These are phyloP conservation scores for Thalassiosira profunda DNA, from an alignment of 108 stramenopile species.

Conservation along the genomic window DNA sequence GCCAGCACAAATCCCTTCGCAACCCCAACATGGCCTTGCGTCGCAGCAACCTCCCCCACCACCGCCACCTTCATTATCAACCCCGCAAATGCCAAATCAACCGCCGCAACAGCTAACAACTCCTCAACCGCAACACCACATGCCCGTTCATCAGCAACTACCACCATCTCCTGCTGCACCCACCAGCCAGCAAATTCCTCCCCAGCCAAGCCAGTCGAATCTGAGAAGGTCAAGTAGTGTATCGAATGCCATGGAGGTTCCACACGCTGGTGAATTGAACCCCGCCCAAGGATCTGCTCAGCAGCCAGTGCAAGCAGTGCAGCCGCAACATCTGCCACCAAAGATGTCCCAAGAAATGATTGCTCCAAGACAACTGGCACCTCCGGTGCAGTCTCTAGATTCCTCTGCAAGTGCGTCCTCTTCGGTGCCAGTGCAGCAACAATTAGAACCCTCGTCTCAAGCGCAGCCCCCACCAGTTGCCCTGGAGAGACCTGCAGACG, in stretches of 20 bases:
- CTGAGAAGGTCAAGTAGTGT: slow-evolving; percentile 15
- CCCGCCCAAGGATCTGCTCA: neutral
- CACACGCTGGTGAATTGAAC: neutral
- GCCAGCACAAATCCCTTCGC: neutral
- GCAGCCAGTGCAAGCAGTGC: neutral
- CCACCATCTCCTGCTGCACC: slow-evolving; percentile 27
- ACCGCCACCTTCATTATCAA: neutral
- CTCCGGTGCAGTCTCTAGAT: neutral
- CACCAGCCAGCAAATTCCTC: slow-evolving; percentile 31
- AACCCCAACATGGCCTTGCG: neutral
- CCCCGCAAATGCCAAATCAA: neutral
- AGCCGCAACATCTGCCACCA: slow-evolving; percentile 1
- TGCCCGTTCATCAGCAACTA: slow-evolving; percentile 19
- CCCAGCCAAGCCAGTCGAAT: slow-evolving; percentile 1
- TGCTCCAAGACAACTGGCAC: neutral
- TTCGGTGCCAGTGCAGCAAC: slow-evolving; percentile 10
- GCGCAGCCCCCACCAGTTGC: neutral
- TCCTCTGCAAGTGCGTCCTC: neutral
- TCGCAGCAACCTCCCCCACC: neutral
- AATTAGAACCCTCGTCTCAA: neutral
- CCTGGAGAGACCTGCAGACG: neutral
- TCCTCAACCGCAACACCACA: slow-evolving; percentile 27
- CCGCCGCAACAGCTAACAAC: slow-evolving; percentile 23
- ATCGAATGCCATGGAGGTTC: neutral
- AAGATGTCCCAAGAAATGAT: slow-evolving; percentile 3